phyloP scores from a whole-genome alignment of 106 monocot species.

The Agapanthus africanus region DNA sequence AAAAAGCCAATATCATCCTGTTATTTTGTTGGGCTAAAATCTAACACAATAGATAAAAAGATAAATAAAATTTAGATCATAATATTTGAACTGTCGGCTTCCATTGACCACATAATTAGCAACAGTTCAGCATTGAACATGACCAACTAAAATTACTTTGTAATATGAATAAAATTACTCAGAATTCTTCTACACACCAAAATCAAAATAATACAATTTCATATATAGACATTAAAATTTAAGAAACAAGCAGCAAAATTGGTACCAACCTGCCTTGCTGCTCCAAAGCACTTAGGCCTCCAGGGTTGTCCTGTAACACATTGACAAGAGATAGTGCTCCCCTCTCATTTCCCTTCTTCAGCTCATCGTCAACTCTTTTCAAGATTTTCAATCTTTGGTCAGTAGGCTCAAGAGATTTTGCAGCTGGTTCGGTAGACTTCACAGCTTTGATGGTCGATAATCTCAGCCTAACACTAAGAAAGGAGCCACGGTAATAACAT shows the following conservation, averaged over 20 bases:
- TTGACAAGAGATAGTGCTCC: conserved; percentile 46
- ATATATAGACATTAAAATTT: no score
- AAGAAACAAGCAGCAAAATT: no score
- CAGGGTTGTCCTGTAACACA: conserved; percentile 36
- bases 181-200: no score
- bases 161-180: no score
- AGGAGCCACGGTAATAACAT: conserved; percentile 1
- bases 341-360: conserved; percentile 25
- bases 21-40: background rate
- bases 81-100: no score
- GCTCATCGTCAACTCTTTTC: conserved; percentile 12
- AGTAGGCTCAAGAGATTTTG: background rate
- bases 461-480: background rate
- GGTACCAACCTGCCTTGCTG: conserved; percentile 82
- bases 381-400: background rate
- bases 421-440: conserved; percentile 3
- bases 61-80: no score
- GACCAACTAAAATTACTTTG: no score
- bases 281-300: conserved; percentile 61
- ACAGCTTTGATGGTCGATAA: conserved; percentile 11
- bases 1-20: background rate
- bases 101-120: no score
- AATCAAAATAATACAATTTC: no score
- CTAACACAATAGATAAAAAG: background rate
- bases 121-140: no score